Conservation (phyloP, 2,329 filamentous ascomycete genomes). For the Bisporella sp. region DNA sequence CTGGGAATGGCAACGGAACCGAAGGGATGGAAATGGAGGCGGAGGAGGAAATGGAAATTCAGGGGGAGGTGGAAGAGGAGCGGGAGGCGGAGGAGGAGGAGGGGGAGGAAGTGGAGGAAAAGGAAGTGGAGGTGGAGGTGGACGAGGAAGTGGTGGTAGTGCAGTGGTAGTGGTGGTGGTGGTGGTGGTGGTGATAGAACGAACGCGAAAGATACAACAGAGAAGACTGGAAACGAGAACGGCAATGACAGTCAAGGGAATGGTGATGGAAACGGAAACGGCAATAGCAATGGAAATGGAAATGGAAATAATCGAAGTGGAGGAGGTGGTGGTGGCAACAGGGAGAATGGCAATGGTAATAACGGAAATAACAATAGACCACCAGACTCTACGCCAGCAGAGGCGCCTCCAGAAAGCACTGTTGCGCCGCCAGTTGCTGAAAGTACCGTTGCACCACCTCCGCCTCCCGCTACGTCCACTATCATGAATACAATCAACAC, state of each 20-base stretch:
- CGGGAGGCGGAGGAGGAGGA: background rate
- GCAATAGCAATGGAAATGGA: conserved; percentile 1
- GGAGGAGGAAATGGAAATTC: conserved; percentile 1
- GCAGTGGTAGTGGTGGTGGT: no score
- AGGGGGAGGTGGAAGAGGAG: background rate
- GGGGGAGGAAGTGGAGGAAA: background rate
- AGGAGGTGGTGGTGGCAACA: conserved; percentile 2
- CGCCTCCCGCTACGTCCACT: background rate
- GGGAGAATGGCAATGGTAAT: background rate
- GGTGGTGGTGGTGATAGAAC: no score
- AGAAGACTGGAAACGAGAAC: background rate
- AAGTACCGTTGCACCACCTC: background rate
- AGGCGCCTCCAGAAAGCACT: no score
- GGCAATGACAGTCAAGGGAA: background rate
- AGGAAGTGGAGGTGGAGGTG: no score
- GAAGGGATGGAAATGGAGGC: conserved; percentile 1
- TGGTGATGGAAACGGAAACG: background rate
- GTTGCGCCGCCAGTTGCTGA: background rate
- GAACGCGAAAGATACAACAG: no score
- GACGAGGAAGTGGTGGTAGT: no score
- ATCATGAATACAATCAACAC: background rate
- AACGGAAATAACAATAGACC: background rate
- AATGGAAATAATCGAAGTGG: conserved; percentile 1
- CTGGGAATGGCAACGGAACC: background rate
- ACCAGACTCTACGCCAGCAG: no score